phyloP scores from a whole-genome alignment of 495 filamentous ascomycete species.

The Chaetomium fimeti region DNA sequence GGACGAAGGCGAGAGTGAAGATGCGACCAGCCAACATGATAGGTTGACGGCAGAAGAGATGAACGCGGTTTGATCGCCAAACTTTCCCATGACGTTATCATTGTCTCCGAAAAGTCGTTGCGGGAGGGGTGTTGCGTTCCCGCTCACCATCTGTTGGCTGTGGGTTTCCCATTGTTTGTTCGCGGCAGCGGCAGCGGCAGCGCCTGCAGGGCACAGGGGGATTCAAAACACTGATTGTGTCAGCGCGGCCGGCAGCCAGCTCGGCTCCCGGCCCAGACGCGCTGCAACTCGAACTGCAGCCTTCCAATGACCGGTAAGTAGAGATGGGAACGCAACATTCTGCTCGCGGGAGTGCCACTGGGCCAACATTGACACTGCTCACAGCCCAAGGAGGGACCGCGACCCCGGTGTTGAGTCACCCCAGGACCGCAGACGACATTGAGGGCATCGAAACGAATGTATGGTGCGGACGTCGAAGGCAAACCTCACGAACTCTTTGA shows the following conservation, averaged over 20 bases:
- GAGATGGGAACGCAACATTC: constrained; percentile 14
- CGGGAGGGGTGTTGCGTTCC: constrained; percentile 23
- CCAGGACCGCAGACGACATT: background rate
- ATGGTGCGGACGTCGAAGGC: background rate
- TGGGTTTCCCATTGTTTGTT: constrained; percentile 30
- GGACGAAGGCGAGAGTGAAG: constrained; percentile 23
- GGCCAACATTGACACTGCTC: constrained; percentile 3
- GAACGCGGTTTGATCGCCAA: constrained; percentile 34
- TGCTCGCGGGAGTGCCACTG: background rate
- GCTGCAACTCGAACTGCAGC: constrained; percentile 18
- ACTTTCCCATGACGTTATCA: constrained; percentile 29
- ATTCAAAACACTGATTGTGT: constrained; percentile 38
- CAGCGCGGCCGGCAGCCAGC: constrained; percentile 23
- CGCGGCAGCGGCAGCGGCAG: constrained; percentile 15
- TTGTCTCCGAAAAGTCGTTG: constrained; percentile 30
- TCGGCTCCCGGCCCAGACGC: constrained; percentile 19
- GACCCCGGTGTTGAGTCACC: too few relatives aligned
- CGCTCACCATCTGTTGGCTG: constrained; percentile 10
- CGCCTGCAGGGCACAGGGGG: constrained; percentile 34
- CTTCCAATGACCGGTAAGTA: constrained; percentile 12
- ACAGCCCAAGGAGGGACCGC: background rate
- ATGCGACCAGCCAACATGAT: constrained; percentile 2
- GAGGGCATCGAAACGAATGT: background rate
- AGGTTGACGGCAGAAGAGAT: constrained; percentile 27
- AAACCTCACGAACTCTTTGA: background rate